Percentiles rank a stretch among this genome's conserved stretches.
Evolutionary conservation across 352 stramenopile genomes (phyloP).

Genomic region (Pythium folliculosum): DNA sequence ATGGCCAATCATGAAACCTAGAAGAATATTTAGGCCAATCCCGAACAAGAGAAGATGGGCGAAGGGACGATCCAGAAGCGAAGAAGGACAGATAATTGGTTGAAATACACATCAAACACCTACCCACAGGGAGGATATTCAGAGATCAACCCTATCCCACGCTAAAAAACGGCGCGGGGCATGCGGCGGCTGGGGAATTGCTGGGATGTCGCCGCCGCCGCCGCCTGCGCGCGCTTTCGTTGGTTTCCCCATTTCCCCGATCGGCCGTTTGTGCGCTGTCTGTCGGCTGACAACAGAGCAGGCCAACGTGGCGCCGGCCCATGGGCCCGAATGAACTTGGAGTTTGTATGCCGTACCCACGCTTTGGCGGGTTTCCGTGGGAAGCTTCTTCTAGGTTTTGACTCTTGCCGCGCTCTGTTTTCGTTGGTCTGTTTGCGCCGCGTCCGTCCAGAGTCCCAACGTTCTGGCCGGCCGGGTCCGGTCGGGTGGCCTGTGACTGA

Average conservation of each 20-base stretch:
- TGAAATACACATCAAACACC: not conserved
- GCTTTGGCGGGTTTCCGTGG: constrained; percentile 13
- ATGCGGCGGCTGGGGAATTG: not conserved
- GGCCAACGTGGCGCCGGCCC: constrained; percentile 3
- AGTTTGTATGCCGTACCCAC: constrained; percentile 12
- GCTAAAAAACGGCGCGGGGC: constrained; percentile 12
- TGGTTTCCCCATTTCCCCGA: constrained; percentile 15
- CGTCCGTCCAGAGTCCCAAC: constrained; percentile 15
- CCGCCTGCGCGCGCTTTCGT: constrained; percentile 14
- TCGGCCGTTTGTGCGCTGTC: not conserved
- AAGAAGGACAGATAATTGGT: not conserved
- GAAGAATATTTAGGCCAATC: not conserved
- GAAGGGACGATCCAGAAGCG: constrained; percentile 6
- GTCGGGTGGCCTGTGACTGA: constrained; percentile 21
- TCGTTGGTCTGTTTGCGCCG: constrained; percentile 25
- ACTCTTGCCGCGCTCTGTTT: constrained; percentile 10
- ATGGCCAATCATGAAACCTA: not conserved
- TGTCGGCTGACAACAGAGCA: too few species aligned
- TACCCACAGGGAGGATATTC: not conserved
- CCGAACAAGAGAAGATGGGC: not conserved
- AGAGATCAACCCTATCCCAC: constrained; percentile 6
- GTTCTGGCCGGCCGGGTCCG: constrained; percentile 11
- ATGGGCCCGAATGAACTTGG: not conserved
- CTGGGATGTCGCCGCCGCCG: not conserved
- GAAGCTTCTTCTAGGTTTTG: constrained; percentile 1